Base-by-base conservation (phyloP, 306 rosid genomes). In the Lathyrus oleraceus region DNA sequence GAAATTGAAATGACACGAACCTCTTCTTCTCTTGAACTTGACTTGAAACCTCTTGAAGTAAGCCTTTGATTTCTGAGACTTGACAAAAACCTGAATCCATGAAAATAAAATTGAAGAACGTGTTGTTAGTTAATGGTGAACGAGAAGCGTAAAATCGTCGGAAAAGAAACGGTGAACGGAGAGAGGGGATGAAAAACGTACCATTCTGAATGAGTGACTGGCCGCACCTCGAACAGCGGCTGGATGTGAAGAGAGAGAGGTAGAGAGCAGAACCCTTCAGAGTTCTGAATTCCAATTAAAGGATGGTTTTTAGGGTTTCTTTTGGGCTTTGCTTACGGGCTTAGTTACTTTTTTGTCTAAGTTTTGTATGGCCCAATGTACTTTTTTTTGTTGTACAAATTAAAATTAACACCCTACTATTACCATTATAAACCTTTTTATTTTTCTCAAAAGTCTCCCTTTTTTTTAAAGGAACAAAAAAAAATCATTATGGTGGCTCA, bases 11-110 rank as follows among this genome's bases (percentile, higher is more conserved):
- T 13, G 17, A 14, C 0, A 23, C 3, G 28, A 5, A 91, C 92
- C 97, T 84, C 96, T 81, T 48, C 96, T 91, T 88, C 97, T 88
- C 88, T 85, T 91, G 30, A 82, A 91, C 80, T 91, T 91, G 42
- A 91, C 97, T 73, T 91, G 97, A 44, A 45, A 91, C 38, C 97
- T 71, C 82, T 91, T 91, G 79, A 65, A 91, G 75, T 88, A 91
- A 10, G 97, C 91, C 75, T 36, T 87, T 4, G 88, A n/a, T 36
- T 91, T 91, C 30, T 85, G 96, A 38, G 96, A 58, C 77, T 83
- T 88, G 30, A 81, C 91, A 28, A 66, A 91, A 5, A 35, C 96
- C 96, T 88, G 30, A 6, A 16, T 6, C 0, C 13, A 23, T 35
- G 20, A 35, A 71, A 45, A 5, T 7, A 2, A 9, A 48, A 47